Evolutionary conservation across 106 monocot species (phyloP).

Genomic region (Hemerocallis citrina): DNA sequence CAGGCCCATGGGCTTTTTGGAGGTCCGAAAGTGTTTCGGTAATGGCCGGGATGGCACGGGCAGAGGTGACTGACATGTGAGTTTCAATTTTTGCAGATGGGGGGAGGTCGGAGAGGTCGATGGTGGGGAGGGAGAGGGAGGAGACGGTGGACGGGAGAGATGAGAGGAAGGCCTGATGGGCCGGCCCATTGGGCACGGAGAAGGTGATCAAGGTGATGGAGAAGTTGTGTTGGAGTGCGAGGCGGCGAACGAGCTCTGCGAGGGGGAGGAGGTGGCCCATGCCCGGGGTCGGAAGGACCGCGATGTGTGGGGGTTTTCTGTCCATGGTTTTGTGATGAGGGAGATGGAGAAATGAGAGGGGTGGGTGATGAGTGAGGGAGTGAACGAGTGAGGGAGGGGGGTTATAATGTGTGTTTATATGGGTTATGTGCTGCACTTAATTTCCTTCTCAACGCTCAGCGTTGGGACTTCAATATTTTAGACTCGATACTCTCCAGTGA

Average conservation of each 20-base stretch:
- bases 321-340: not conserved
- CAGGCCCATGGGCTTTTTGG: not conserved
- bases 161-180: conserved; percentile 12
- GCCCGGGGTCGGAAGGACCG: conserved; percentile 33
- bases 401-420: too few relatives aligned
- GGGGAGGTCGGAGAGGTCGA: conserved; percentile 41
- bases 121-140: conserved; percentile 25
- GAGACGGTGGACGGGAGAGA: conserved; percentile 24
- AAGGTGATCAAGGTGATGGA: conserved; percentile 38
- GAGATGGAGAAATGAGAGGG: not conserved
- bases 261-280: conserved; percentile 69
- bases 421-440: too few relatives aligned
- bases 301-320: conserved; percentile 21
- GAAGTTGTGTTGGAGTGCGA: conserved; percentile 33
- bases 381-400: not conserved
- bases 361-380: not conserved
- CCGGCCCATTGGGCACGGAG: conserved; percentile 2
- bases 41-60: conserved; percentile 22
- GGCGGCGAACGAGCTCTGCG: conserved; percentile 34
- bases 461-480: too few relatives aligned
- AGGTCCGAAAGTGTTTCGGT: conserved; percentile 1
- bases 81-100: conserved; percentile 23
- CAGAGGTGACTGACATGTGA: conserved; percentile 16
- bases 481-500: too few relatives aligned
- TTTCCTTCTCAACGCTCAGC: too few relatives aligned